Conservation (phyloP, 176 grass and related monocot genomes). For the Otatea glauca region DNA sequence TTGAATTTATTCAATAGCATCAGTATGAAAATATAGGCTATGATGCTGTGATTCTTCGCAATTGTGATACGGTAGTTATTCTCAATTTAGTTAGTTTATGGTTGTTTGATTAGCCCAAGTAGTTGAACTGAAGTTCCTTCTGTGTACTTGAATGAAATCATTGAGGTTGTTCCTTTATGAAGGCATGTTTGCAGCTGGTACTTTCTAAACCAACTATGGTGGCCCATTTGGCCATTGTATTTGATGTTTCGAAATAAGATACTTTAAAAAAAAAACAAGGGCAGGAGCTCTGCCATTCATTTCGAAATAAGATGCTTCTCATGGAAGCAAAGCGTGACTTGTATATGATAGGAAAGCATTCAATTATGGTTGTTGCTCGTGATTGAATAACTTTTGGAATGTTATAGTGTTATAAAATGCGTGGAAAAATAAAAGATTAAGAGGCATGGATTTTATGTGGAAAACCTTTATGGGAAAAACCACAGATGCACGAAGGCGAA, state of each 20-base stretch:
- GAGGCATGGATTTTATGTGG: no score
- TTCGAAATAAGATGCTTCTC: background rate
- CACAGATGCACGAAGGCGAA: fast-evolving
- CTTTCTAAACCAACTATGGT: background rate
- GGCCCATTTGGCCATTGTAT: background rate
- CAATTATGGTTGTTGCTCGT: background rate
- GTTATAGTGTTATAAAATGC: background rate
- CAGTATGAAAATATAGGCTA: background rate
- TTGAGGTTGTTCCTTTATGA: conserved; percentile 13
- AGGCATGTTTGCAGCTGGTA: background rate
- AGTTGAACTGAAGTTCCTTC: background rate
- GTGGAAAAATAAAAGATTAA: no score
- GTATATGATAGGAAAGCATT: background rate
- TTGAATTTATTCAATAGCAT: background rate
- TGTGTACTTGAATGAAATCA: background rate
- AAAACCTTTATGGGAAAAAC: no score
- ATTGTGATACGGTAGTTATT: background rate
- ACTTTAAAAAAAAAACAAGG: no score
- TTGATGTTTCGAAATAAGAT: background rate
- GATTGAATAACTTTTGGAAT: background rate
- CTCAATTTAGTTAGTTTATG: background rate
- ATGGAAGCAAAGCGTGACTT: background rate
- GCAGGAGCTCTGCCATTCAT: no score
- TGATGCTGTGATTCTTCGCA: background rate
- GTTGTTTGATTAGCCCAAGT: background rate